Percentiles rank a stretch among this genome's conserved stretches.
phyloP scores from a whole-genome alignment of 192 early-diverging fungal genomes.

The Gigaspora rosea region DNA sequence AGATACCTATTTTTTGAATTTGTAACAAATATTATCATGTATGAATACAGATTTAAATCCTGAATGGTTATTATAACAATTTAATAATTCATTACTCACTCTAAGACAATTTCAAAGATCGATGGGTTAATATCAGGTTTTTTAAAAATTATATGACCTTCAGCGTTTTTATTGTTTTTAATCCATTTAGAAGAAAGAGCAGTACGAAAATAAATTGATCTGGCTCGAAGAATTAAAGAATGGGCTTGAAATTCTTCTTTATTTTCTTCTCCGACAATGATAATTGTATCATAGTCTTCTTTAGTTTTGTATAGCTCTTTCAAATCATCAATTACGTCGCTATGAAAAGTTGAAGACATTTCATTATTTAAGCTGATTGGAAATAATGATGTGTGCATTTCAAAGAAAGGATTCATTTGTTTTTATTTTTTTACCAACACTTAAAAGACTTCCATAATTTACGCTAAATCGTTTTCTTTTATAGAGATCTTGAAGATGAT shows the following conservation, averaged over 20 bases:
- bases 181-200: background rate
- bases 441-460: too few relatives aligned
- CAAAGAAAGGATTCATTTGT: too few relatives aligned
- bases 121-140: background rate
- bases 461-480: too few relatives aligned
- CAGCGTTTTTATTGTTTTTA: background rate
- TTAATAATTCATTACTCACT: background rate
- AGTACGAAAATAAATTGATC: slow-evolving; percentile 11
- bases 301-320: background rate
- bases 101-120: slow-evolving; percentile 4
- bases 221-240: background rate
- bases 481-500: too few relatives aligned
- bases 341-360: too few relatives aligned
- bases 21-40: too few relatives aligned
- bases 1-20: background rate
- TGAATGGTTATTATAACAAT: background rate
- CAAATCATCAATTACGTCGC: background rate
- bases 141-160: background rate
- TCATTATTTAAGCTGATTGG: too few relatives aligned
- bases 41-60: background rate
- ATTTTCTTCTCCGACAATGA: background rate
- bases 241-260: background rate
- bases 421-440: too few relatives aligned
- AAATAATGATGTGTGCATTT: too few relatives aligned
- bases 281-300: background rate